These are phyloP conservation scores for Rosa lucieae DNA, from an alignment of 306 rosid genomes.

Conservation along the genomic window DNA sequence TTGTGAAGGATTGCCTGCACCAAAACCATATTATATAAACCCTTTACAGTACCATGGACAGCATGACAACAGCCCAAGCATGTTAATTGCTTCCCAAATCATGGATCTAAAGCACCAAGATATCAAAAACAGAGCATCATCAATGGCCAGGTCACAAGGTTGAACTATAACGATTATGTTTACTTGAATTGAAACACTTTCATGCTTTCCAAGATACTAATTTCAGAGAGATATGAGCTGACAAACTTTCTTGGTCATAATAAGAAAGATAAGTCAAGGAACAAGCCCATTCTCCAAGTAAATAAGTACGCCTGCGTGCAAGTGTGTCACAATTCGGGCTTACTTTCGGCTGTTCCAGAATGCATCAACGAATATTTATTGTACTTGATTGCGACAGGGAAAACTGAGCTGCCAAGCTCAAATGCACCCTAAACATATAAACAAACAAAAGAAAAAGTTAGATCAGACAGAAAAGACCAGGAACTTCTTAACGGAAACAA, in stretches of 20 bases:
- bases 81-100: background rate
- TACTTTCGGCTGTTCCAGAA: conserved; percentile 99
- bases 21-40: conserved; percentile 12
- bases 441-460: conserved; percentile 12
- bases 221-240: background rate
- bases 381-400: conserved; percentile 95
- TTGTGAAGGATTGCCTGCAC: conserved; percentile 93
- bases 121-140: background rate
- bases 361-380: conserved; percentile 94
- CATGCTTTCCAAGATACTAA: background rate
- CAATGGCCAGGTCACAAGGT: background rate
- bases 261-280: background rate
- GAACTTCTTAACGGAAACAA: conserved; percentile 7
- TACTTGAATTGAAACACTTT: background rate
- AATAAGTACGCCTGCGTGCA: background rate
- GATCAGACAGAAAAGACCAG: conserved; percentile 3
- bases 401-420: conserved; percentile 91
- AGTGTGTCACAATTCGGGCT: conserved; percentile 31
- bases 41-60: conserved; percentile 4
- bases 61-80: background rate
- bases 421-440: conserved; percentile 79
- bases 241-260: background rate
- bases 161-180: background rate
- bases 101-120: background rate
- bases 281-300: background rate